A percentile compares a stretch with the other conserved stretches of the same genome.
These are phyloP conservation scores for Psilocybe mexicana DNA, from an alignment of 1,284 basidiomycete species.

Conservation along the genomic window DNA sequence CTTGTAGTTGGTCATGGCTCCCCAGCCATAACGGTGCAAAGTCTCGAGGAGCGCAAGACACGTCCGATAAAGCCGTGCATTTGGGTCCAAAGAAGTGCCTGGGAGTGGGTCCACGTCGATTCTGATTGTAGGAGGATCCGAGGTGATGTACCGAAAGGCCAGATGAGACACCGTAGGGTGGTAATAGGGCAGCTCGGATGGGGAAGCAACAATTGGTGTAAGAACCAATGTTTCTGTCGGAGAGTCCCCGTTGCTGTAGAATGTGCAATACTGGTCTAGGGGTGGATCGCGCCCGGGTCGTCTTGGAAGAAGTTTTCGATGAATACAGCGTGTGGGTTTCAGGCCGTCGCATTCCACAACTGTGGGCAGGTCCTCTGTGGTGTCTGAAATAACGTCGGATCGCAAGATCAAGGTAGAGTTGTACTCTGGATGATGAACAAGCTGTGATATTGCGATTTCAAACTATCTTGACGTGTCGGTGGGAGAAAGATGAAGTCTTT, in stretches of 20 bases:
- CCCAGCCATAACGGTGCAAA: conserved; percentile 85
- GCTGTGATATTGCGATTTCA: conserved; percentile 58
- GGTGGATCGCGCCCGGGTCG: conserved; percentile 66
- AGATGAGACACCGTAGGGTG: conserved; percentile 75
- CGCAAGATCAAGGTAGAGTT: conserved; percentile 82
- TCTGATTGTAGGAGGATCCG: conserved; percentile 28
- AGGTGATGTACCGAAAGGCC: conserved; percentile 65
- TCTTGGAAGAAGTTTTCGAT: conserved; percentile 69
- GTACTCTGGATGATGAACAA: conserved; percentile 80
- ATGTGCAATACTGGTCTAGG: conserved; percentile 75
- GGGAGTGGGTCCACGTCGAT: conserved; percentile 51
- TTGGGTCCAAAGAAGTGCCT: conserved; percentile 48
- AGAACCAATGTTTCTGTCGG: conserved; percentile 54
- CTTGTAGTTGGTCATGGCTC: conserved; percentile 75
- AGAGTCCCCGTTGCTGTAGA: conserved; percentile 42
- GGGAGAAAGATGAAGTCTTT: neutral
- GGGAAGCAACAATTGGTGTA: conserved; percentile 54
- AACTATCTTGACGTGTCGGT: conserved; percentile 49
- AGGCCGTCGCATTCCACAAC: conserved; percentile 45
- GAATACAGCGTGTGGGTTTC: conserved; percentile 47
- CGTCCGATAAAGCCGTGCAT: conserved; percentile 77
- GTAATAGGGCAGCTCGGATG: conserved; percentile 68
- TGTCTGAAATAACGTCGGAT: conserved; percentile 62
- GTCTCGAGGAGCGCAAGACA: conserved; percentile 80
- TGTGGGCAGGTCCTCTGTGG: conserved; percentile 35